These are phyloP conservation scores for Naganishia liquefaciens DNA, from an alignment of 1,284 basidiomycete genomes.

Conservation along the genomic window DNA sequence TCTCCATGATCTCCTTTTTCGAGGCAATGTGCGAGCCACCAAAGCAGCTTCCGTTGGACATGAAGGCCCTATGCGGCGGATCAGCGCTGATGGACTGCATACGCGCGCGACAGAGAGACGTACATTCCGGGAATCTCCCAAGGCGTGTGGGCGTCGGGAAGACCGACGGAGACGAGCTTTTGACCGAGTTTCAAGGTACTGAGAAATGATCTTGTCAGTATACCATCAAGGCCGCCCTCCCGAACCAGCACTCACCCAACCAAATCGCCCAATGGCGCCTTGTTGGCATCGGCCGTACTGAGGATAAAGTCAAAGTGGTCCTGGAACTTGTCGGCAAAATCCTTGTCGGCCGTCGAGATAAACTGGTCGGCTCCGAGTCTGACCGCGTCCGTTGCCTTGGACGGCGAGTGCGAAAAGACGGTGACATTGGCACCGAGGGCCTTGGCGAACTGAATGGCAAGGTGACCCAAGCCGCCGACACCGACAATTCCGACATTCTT, in stretches of 20 bases:
- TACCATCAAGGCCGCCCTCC: constrained; percentile 34
- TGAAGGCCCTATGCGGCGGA: constrained; percentile 21
- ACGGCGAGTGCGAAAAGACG: constrained; percentile 53
- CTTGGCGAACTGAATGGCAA: constrained; percentile 54
- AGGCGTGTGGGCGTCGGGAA: constrained; percentile 36
- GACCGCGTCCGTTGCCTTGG: constrained; percentile 40
- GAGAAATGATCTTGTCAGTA: constrained; percentile 43
- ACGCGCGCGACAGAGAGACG: constrained; percentile 44
- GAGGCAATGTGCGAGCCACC: constrained; percentile 48
- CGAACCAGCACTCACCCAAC: constrained; percentile 43
- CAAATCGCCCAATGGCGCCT: constrained; percentile 22
- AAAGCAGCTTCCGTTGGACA: constrained; percentile 36
- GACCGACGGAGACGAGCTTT: constrained; percentile 26
- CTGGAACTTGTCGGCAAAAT: constrained; percentile 27
- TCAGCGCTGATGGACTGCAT: constrained; percentile 24
- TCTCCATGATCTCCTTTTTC: constrained; percentile 48
- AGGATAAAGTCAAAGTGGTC: constrained; percentile 31
- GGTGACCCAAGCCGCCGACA: constrained; percentile 32
- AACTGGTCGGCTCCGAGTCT: constrained; percentile 30
- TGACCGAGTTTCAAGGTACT: constrained; percentile 28
- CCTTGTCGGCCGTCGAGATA: constrained; percentile 30
- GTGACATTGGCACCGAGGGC: constrained; percentile 61
- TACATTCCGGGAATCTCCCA: constrained; percentile 39
- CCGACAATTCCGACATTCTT: constrained; percentile 36
- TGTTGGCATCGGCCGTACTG: constrained; percentile 28